Evolutionary conservation across 2,329 filamentous ascomycete species (phyloP), one percentile per base, ranked within the genome.

Genomic region (Venturia nashicola): DNA sequence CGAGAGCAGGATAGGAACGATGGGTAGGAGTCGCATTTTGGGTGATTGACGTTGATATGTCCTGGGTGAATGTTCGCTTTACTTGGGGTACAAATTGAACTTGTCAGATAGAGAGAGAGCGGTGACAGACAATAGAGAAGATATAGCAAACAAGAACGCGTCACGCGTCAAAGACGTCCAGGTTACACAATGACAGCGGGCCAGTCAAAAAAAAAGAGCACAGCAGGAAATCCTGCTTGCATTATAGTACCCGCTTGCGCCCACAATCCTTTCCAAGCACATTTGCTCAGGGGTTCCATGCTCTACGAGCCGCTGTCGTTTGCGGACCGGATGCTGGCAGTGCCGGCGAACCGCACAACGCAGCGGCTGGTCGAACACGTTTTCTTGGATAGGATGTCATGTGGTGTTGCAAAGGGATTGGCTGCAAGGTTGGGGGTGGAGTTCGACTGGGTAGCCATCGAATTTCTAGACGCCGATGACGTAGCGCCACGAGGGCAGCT

Each of bases 1-100:
- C 66, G 80, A 78, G 66, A 80, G 78, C 54, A 79, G 68, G 51
- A 79, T 70, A 7, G 82, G 82, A n/a, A 84, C 68, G 23, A 83
- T 67, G 16, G 78, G 78, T 40, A 75, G 69, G n/a, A 72, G 70
- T 43, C 78, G 77, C 80, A 82, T 82, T 18, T 66, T 73, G 66
- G 62, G 4, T 23, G 11, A 27, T 11, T 36, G 23, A 9, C 39
- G 16, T 57, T 36, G 32, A 57, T 57, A 2, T 57, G 18, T n/a
- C 16, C 51, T 36, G 18, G 36, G 14, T 36, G 51, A 57, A 36
- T 11, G 9, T 14, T 51, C 14, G 20, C 46, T 51, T 27, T 23
- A 2, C 7, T 51, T 14, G 46, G 11, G 14, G 46, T 14, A 27
- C 14, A 5, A 16, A 2, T 27, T 27, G 20, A 2, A 16, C 1